Conservation (phyloP, 768 basidiomycete species). For the Collybiopsis luxurians region DNA sequence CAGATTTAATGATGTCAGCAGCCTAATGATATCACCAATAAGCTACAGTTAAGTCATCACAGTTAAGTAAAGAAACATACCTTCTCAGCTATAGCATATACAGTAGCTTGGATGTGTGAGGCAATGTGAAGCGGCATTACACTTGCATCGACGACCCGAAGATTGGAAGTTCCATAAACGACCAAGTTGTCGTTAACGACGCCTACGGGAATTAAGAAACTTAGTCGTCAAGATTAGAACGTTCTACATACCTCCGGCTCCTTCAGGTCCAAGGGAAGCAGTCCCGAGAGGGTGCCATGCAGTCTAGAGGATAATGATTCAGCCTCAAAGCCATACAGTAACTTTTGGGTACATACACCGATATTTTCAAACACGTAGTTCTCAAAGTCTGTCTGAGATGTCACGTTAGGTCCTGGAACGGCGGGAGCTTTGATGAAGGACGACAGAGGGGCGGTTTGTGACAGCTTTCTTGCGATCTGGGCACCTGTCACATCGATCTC, state of each 20-base stretch:
- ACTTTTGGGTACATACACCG: background rate
- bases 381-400: slow-evolving; percentile 1
- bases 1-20: background rate
- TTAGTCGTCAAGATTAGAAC: no score
- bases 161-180: slow-evolving; percentile 45
- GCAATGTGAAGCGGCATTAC: slow-evolving; percentile 43
- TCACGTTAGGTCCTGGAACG: background rate
- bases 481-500: background rate
- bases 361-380: background rate
- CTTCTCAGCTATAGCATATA: slow-evolving; percentile 7
- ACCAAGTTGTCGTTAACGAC: slow-evolving; percentile 45
- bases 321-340: background rate
- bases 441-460: background rate
- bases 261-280: slow-evolving; percentile 35
- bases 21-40: background rate
- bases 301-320: slow-evolving; percentile 6
- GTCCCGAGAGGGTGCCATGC: slow-evolving; percentile 46
- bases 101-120: slow-evolving; percentile 2
- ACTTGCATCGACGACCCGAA: slow-evolving; percentile 52
- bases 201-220: slow-evolving; percentile 24
- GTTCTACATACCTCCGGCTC: slow-evolving; percentile 28
- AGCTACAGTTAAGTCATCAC: no score
- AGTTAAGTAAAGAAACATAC: background rate
- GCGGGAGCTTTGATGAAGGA: background rate
- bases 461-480: background rate